phyloP scores from a whole-genome alignment of 1,284 basidiomycete species.

The Meripilus lineatus region DNA sequence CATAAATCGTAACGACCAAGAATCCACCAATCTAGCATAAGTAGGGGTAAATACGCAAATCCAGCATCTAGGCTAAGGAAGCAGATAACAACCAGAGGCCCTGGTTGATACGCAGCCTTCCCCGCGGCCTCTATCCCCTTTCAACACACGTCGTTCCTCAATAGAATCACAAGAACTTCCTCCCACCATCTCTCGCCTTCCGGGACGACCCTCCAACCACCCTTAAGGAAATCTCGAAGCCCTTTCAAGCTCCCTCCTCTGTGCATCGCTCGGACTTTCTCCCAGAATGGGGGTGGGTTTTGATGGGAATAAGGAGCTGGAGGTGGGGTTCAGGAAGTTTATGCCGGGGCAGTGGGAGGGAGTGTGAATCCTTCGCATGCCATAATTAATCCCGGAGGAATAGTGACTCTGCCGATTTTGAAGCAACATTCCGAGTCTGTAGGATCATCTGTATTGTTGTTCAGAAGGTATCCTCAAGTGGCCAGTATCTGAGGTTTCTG shows the following conservation, averaged over 20 bases:
- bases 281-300: slow-evolving; percentile 54
- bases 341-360: slow-evolving; percentile 19
- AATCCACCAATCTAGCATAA: too few relatives aligned
- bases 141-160: too few relatives aligned
- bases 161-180: slow-evolving; percentile 44
- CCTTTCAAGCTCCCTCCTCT: slow-evolving; percentile 29
- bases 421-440: slow-evolving; percentile 70
- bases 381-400: slow-evolving; percentile 62
- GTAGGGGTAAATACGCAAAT: too few relatives aligned
- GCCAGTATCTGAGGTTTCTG: too few relatives aligned
- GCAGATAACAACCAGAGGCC: too few relatives aligned
- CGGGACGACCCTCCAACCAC: slow-evolving; percentile 56
- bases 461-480: too few relatives aligned
- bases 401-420: slow-evolving; percentile 72
- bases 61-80: too few relatives aligned
- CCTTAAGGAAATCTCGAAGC: slow-evolving; percentile 41
- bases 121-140: slow-evolving; percentile 42
- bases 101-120: too few relatives aligned
- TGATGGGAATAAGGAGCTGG: slow-evolving; percentile 32
- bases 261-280: slow-evolving; percentile 32
- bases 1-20: too few relatives aligned
- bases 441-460: too few relatives aligned
- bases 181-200: slow-evolving; percentile 62
- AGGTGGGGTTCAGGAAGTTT: too few relatives aligned
- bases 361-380: slow-evolving; percentile 49